phyloP scores from a whole-genome alignment of 164 flowering plant species.

The Macadamia tetraphylla region DNA sequence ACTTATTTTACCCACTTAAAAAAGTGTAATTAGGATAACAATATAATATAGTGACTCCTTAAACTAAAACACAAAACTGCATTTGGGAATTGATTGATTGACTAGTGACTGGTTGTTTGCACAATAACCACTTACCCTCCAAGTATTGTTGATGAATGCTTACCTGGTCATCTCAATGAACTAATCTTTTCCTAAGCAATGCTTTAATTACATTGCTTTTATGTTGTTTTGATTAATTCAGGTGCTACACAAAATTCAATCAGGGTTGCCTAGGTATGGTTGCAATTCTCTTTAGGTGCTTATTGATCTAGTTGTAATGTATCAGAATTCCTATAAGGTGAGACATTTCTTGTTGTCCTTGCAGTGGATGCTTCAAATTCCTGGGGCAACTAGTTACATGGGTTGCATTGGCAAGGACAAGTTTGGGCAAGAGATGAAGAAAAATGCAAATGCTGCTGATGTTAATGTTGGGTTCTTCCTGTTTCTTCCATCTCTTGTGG shows the following conservation, averaged over 20 bases:
- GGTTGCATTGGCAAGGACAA: slow-evolving; percentile 96
- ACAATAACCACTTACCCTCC: too few relatives aligned
- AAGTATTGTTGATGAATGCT: too few relatives aligned
- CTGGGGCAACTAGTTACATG: slow-evolving; percentile 89
- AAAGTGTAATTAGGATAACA: too few relatives aligned
- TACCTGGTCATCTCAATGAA: not conserved
- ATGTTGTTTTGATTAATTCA: slow-evolving; percentile 20
- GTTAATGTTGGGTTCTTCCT: slow-evolving; percentile 54
- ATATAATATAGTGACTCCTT: too few relatives aligned
- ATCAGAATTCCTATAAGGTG: not conserved
- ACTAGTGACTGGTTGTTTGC: too few relatives aligned
- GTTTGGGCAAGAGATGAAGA: slow-evolving; percentile 96
- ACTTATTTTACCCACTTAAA: too few relatives aligned
- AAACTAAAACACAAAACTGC: too few relatives aligned
- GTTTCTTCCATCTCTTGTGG: not conserved
- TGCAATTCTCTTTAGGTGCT: not conserved
- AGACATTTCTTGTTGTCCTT: slow-evolving; percentile 10
- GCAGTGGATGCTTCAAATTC: slow-evolving; percentile 97
- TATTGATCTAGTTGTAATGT: not conserved
- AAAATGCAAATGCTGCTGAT: slow-evolving; percentile 60
- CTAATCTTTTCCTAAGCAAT: not conserved
- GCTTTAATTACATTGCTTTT: not conserved
- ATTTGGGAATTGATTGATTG: too few relatives aligned
- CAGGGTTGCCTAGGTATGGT: slow-evolving; percentile 77
- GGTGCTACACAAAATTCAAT: slow-evolving; percentile 98